Base-by-base conservation (phyloP, 306 rosid species). In the Malus fusca region DNA sequence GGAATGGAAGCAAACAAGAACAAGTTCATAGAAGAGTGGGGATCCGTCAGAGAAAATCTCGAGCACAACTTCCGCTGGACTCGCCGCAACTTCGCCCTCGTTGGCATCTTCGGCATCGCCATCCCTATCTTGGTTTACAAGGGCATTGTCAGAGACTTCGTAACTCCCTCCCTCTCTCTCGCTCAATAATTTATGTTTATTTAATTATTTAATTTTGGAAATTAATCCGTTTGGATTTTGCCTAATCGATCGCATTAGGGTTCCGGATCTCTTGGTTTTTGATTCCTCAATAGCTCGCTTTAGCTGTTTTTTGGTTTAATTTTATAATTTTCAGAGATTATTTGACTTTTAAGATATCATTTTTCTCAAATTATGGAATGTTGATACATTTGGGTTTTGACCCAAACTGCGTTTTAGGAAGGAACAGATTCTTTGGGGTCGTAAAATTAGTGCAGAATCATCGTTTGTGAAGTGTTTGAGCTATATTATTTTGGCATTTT, bases 1-100 rank as follows among this genome's bases (percentile, higher is more conserved):
- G 99, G 99, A 83, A 92, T 95, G 99, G 99, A 90, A 79, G 79
- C 93, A 11, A 78, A 88, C 80, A 95, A 95, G 91, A 95, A 95
- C 91, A 90, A 18, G 75, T 87, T 75, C 87, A 92, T 95, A 3
- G 99, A 95, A 77, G 99, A 95, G 21, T 95, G 99, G 99, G 40
- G 99, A 30, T 4, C 88, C 10, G 99, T 85, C 1, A 83, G 99
- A 75, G 99, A 95, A 82, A 95, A 82, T 52, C 96, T 95, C 3
- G 99, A 95, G 74, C 72, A 82, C 64, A 95, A 95, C 81, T 95
- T 95, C 89, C 92, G 97, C 1, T 95, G 99, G 99, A 85, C 86
- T 63, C 99, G 99, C 74, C 99, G 99, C 72, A 95, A 95, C 61
- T 75, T 95, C 1, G 93, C 91, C 61, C 86, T 95, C 28, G 88